A percentile compares a stretch with the other conserved stretches of the same genome.
phyloP scores from a whole-genome alignment of 2,329 filamentous ascomycete species.

The Lachnellula cervina region DNA sequence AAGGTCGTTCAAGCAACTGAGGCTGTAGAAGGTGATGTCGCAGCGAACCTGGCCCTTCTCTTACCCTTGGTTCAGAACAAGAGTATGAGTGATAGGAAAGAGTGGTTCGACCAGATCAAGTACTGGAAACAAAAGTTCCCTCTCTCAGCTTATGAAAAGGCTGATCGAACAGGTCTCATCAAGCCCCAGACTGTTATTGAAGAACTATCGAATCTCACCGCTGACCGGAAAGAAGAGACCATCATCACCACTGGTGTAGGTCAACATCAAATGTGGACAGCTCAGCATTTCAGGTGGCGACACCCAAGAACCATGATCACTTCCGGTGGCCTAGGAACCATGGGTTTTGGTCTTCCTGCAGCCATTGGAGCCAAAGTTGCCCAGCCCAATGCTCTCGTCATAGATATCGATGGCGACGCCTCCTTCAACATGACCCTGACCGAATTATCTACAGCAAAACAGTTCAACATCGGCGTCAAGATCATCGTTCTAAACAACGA shows the following conservation, averaged over 20 bases:
- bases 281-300: conserved; percentile 94
- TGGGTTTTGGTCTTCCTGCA: conserved; percentile 92
- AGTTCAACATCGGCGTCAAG: conserved; percentile 97
- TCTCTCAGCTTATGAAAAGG: conserved; percentile 72
- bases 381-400: conserved; percentile 55
- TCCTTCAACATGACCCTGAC: conserved; percentile 99
- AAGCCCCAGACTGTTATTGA: conserved; percentile 94
- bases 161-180: conserved; percentile 71
- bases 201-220: conserved; percentile 80
- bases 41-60: conserved; percentile 69
- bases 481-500: conserved; percentile 94
- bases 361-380: conserved; percentile 95
- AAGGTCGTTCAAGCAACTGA: conserved; percentile 97
- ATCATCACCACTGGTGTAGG: conserved; percentile 93
- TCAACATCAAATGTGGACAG: conserved; percentile 98
- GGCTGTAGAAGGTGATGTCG: conserved; percentile 89
- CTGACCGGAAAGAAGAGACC: conserved; percentile 73
- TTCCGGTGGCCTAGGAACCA: conserved; percentile 89
- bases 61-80: conserved; percentile 65
- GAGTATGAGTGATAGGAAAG: conserved; percentile 60
- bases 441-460: conserved; percentile 84
- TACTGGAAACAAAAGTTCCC: conserved; percentile 92
- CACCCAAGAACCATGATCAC: conserved; percentile 92
- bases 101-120: conserved; percentile 87
- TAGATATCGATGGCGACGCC: conserved; percentile 97